These are phyloP conservation scores for Ophioceras dolichostomum DNA, from an alignment of 2,329 filamentous ascomycete species.

Conservation along the genomic window DNA sequence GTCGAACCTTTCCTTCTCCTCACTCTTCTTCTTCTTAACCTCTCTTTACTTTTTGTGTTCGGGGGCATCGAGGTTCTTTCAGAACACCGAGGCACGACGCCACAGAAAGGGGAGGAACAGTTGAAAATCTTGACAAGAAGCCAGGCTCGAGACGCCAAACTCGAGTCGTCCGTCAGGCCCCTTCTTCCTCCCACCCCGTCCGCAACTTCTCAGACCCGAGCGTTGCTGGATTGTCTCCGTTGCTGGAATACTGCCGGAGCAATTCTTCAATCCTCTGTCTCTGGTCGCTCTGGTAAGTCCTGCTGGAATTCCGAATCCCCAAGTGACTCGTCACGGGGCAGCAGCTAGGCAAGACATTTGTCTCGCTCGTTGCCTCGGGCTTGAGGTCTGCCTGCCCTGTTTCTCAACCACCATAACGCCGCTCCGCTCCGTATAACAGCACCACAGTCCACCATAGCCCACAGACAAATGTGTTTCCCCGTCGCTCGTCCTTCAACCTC, in stretches of 20 bases:
- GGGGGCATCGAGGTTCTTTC: not conserved
- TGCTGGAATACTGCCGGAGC: constrained; percentile 19
- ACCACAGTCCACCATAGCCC: no score
- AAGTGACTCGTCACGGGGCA: not conserved
- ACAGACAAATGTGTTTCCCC: no score
- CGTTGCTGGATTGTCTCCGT: constrained; percentile 9
- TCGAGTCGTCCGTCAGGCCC: not conserved
- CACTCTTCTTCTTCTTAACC: not conserved
- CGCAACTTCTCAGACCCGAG: not conserved
- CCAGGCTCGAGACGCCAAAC: not conserved
- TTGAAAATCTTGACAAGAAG: not conserved
- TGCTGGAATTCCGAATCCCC: not conserved
- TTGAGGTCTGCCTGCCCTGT: not conserved
- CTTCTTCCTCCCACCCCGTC: not conserved
- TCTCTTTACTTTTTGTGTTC: not conserved
- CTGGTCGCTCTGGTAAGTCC: constrained; percentile 7
- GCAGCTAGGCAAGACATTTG: constrained; percentile 1
- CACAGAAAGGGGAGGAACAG: no score
- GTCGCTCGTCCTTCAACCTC: not conserved
- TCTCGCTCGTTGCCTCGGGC: no score
- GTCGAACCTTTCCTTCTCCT: not conserved
- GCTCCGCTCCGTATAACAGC: no score
- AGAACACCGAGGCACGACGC: not conserved
- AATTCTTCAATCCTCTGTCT: constrained; percentile 7
- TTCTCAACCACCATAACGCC: no score